Evolutionary conservation across 1,284 basidiomycete genomes (phyloP).

Genomic region (Moesziomyces sp.): DNA sequence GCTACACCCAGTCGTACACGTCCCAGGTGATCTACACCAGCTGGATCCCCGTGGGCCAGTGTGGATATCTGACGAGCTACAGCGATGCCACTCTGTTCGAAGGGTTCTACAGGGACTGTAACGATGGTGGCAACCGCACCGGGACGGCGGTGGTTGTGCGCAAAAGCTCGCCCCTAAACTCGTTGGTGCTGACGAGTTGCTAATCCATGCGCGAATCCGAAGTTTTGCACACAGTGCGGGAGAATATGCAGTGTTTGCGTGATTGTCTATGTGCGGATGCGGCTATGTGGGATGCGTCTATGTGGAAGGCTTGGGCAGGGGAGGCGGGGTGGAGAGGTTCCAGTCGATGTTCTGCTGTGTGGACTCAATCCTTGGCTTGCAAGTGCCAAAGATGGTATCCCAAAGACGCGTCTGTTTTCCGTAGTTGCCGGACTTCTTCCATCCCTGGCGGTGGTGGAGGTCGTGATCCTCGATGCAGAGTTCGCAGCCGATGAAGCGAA

Average conservation of each 20-base stretch:
- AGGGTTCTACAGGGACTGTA: neutral
- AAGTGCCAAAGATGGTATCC: conserved; percentile 63
- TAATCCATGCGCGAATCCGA: no score
- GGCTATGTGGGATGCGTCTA: no score
- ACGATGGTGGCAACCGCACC: neutral
- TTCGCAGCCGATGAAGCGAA: conserved; percentile 51
- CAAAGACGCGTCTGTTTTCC: conserved; percentile 65
- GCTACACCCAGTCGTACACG: neutral
- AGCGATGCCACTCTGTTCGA: neutral
- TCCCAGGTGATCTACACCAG: neutral
- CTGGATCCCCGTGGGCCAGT: neutral
- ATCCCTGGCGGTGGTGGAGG: conserved; percentile 64
- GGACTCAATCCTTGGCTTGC: conserved; percentile 54
- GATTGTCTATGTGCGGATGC: no score
- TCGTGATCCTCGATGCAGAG: conserved; percentile 65
- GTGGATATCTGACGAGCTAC: neutral
- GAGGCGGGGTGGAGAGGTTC: conserved; percentile 13
- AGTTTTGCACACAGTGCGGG: no score
- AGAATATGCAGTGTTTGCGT: no score
- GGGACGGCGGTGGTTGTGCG: neutral
- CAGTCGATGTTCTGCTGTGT: conserved; percentile 37
- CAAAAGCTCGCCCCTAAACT: no score
- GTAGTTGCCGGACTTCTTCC: conserved; percentile 56
- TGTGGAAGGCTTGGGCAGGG: no score
- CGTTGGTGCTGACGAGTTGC: no score